A percentile compares a stretch with the other conserved stretches of the same genome.
phyloP scores from a whole-genome alignment of 768 basidiomycete genomes.

The Pluteus cervinus region DNA sequence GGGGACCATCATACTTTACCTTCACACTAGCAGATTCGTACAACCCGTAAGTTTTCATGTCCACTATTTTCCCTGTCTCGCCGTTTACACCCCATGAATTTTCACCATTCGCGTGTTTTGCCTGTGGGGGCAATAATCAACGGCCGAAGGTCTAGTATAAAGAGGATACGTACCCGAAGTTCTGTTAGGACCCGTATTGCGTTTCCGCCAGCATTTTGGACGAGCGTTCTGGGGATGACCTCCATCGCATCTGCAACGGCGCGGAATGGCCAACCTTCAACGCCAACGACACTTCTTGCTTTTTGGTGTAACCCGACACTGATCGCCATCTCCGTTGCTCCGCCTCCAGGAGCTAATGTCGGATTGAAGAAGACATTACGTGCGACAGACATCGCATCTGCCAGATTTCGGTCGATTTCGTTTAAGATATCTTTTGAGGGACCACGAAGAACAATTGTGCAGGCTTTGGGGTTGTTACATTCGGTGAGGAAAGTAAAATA shows the following conservation, averaged over 20 bases:
- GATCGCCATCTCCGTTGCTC: constrained; percentile 98
- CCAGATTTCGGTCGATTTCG: constrained; percentile 96
- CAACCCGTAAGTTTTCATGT: constrained; percentile 92
- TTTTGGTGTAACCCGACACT: constrained; percentile 79
- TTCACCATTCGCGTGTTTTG: constrained; percentile 91
- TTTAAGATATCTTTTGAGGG: constrained; percentile 98
- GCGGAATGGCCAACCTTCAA: constrained; percentile 86
- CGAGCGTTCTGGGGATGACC: constrained; percentile 91
- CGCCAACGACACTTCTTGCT: constrained; percentile 76
- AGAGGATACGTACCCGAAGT: constrained; percentile 59
- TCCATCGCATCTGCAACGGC: constrained; percentile 97
- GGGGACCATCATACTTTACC: constrained; percentile 25
- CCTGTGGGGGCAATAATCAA: constrained; percentile 38
- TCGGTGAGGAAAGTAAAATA: constrained; percentile 98
- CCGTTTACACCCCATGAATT: constrained; percentile 93
- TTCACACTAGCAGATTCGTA: constrained; percentile 97
- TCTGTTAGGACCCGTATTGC: constrained; percentile 91
- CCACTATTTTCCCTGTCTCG: constrained; percentile 90
- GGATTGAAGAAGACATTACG: constrained; percentile 98
- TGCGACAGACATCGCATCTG: constrained; percentile 96
- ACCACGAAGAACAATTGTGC: constrained; percentile 95
- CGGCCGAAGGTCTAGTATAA: background rate
- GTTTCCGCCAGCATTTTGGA: constrained; percentile 95
- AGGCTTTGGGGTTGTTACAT: constrained; percentile 88
- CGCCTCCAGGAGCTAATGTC: constrained; percentile 87